Conservation (phyloP, 805 yeast genomes). For the Saccharomycopsis fibuligera region DNA sequence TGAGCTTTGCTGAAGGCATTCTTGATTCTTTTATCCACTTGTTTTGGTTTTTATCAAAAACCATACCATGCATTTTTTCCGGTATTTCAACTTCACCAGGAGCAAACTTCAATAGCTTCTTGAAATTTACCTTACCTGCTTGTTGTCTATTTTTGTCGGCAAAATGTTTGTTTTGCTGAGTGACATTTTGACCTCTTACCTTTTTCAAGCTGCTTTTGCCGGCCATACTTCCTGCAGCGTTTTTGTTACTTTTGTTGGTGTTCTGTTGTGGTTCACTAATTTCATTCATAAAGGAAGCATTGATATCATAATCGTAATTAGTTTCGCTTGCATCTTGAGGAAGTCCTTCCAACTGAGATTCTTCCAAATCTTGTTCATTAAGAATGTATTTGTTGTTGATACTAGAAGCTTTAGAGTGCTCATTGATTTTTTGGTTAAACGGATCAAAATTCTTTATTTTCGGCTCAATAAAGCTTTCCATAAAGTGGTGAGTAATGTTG, state of each 20-base stretch:
- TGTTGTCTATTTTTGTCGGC: background rate
- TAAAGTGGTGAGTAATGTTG: slow-evolving; percentile 7
- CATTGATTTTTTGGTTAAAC: background rate
- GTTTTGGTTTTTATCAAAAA: slow-evolving; percentile 18
- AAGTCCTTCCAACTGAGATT: background rate
- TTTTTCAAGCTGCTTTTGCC: slow-evolving; percentile 4
- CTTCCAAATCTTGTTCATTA: background rate
- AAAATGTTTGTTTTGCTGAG: background rate
- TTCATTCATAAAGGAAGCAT: slow-evolving; percentile 21
- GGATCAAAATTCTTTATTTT: background rate
- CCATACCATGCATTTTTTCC: slow-evolving; percentile 15
- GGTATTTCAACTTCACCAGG: slow-evolving; percentile 20
- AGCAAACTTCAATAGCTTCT: slow-evolving; percentile 17
- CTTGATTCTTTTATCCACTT: slow-evolving; percentile 14
- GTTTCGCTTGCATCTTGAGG: background rate
- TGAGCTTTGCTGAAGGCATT: background rate
- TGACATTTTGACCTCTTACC: background rate
- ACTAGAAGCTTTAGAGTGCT: background rate
- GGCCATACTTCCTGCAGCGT: background rate
- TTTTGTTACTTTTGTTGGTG: background rate
- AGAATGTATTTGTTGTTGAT: background rate
- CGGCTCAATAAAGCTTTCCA: slow-evolving; percentile 17
- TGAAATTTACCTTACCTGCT: slow-evolving; percentile 11
- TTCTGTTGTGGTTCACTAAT: background rate
- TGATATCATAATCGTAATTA: slow-evolving; percentile 17